phyloP scores from a whole-genome alignment of 192 early-diverging fungal genomes.

The Coemansia aciculifera region DNA sequence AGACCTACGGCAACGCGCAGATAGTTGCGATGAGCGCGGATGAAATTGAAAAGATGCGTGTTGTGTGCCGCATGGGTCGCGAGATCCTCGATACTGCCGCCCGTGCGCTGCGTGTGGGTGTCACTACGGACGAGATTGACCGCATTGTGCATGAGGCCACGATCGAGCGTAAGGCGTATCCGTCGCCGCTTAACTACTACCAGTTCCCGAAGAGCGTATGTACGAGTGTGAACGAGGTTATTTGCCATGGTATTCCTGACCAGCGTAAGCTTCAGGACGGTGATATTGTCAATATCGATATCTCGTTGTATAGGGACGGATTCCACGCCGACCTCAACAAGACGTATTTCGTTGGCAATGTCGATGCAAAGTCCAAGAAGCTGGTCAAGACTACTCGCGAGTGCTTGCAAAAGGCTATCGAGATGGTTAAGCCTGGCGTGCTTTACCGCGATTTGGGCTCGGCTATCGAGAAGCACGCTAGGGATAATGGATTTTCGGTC shows the following conservation, averaged over 20 bases:
- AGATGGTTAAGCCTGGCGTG: conserved; percentile 85
- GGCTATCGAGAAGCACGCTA: conserved; percentile 85
- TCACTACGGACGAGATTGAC: conserved; percentile 96
- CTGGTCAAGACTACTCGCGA: conserved; percentile 81
- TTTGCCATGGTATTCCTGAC: conserved; percentile 99
- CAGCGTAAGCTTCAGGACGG: conserved; percentile 89
- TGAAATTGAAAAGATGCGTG: conserved; percentile 81
- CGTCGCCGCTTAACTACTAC: conserved; percentile 96
- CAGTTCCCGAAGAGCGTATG: conserved; percentile 95
- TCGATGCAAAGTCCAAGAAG: conserved; percentile 69
- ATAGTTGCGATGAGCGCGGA: conserved; percentile 69
- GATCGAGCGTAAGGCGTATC: conserved; percentile 88
- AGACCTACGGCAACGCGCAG: conserved; percentile 63
- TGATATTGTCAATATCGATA: conserved; percentile 95
- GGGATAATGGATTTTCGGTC: conserved; percentile 83
- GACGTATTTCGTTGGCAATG: conserved; percentile 88
- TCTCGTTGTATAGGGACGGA: conserved; percentile 84
- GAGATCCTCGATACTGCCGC: conserved; percentile 91
- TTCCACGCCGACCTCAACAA: conserved; percentile 96
- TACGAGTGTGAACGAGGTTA: conserved; percentile 87
- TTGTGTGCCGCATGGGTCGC: conserved; percentile 74
- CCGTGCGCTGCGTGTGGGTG: conserved; percentile 75
- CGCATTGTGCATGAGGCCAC: conserved; percentile 93
- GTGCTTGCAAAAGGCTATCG: conserved; percentile 92
- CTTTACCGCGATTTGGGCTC: conserved; percentile 92